Evolutionary conservation across 441 rosid genomes (phyloP).

Genomic region (Euphorbia corollata): DNA sequence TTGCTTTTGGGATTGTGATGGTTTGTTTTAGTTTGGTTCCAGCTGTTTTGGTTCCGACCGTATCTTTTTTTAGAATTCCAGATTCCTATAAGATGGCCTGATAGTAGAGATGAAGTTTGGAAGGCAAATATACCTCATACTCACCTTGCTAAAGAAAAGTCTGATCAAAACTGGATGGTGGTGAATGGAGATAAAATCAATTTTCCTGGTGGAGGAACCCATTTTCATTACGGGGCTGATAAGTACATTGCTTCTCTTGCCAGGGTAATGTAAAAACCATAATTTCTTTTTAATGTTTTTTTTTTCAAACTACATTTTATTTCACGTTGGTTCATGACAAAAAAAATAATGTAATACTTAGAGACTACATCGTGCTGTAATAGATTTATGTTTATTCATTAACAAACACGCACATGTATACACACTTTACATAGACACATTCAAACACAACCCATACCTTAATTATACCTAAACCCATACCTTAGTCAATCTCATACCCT

Average conservation of each 20-base stretch:
- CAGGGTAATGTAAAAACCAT: constrained; percentile 36
- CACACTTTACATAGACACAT: too few relatives aligned
- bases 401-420: too few relatives aligned
- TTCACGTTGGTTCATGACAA: not conserved
- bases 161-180: constrained; percentile 98
- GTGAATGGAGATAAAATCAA: constrained; percentile 82
- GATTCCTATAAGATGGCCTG: constrained; percentile 91
- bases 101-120: constrained; percentile 93
- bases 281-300: not conserved
- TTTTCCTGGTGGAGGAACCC: constrained; percentile 97
- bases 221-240: constrained; percentile 90
- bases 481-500: too few relatives aligned
- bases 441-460: too few relatives aligned
- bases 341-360: too few relatives aligned
- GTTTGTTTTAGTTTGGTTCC: constrained; percentile 13
- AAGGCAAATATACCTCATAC: constrained; percentile 91
- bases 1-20: not conserved
- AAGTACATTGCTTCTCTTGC: constrained; percentile 83
- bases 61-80: constrained; percentile 48
- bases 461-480: too few relatives aligned
- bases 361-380: too few relatives aligned
- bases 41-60: constrained; percentile 30
- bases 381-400: too few relatives aligned
- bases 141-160: constrained; percentile 88
- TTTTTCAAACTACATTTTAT: not conserved